Evolutionary conservation across 345 rosid species (phyloP), one percentile per base, ranked within the genome.

Genomic region (Trapa incisa): DNA sequence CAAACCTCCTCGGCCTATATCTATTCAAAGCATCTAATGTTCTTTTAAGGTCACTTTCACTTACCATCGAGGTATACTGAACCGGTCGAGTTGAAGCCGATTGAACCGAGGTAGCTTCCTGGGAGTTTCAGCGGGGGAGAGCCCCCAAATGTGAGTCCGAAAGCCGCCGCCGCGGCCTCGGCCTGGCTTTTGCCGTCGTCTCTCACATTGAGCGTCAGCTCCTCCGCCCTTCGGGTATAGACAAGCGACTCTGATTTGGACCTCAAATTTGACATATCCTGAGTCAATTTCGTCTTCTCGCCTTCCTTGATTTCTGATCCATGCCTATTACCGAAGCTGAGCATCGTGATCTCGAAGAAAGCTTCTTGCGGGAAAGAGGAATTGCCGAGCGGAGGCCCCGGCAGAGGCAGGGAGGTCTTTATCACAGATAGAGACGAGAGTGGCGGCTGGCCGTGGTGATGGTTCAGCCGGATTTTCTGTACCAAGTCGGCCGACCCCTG

Each of bases 71-170:
- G 92, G 78, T 70, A 85, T 42, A 93, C 82, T 45, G 96, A 84
- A 39, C 97, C 97, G 58, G 83, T 80, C 17, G 98, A 90, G 73
- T 88, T 87, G 81, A 93, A 90, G n/a, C 98, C 96, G 58, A 90
- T 81, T 14, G 96, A 93, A 47, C 86, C 97, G 17, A 77, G 81
- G 67, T 85, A 93, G 72, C 82, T 84, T 66, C 98, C 97, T 0
- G 98, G 98, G 5, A 88, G 83, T 73, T 74, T 83, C 65, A 73
- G 36, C 10, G 91, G 82, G 42, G 81, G 77, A 54, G 81, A 79
- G 45, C 86, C 81, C 37, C 89, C 88, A 0, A 78, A 74, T 11
- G 88, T 82, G 71, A 90, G 85, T 39, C 98, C 98, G 2, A 93
- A 41, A 22, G 29, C 29, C 29, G 29, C 11, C 12, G 91, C 84